Conservation (phyloP, 768 basidiomycete genomes). For the Rhodotorula graminis region DNA sequence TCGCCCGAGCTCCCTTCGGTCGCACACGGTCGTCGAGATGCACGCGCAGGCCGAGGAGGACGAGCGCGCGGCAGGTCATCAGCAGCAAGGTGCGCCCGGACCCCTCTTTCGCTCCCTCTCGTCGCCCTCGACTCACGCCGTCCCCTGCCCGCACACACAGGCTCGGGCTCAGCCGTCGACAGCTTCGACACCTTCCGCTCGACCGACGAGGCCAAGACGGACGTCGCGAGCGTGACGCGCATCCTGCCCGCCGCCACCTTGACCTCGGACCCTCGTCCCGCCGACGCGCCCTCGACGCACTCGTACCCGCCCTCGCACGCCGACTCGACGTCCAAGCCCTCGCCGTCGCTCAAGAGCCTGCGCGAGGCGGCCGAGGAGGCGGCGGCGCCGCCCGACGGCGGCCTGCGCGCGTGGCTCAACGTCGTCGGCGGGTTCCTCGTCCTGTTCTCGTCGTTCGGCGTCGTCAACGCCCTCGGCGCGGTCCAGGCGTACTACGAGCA, state of each 20-base stretch:
- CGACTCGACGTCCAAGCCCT: neutral
- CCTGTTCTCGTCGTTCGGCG: constrained; percentile 41
- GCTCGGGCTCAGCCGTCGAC: too few relatives aligned
- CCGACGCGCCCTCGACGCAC: neutral
- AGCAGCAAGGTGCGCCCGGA: too few relatives aligned
- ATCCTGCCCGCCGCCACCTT: too few relatives aligned
- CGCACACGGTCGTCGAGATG: neutral
- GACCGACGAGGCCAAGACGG: too few relatives aligned
- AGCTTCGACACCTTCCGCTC: too few relatives aligned
- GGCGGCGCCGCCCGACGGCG: constrained; percentile 21
- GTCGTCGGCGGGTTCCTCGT: constrained; percentile 29
- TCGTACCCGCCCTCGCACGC: neutral
- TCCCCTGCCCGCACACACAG: too few relatives aligned
- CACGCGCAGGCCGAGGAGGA: too few relatives aligned
- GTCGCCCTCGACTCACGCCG: too few relatives aligned
- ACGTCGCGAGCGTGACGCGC: too few relatives aligned
- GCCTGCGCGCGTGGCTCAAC: constrained; percentile 10
- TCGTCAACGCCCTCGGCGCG: constrained; percentile 48
- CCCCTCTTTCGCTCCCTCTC: too few relatives aligned
- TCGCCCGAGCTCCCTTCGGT: neutral
- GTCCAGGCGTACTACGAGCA: constrained; percentile 48
- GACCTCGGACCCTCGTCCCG: too few relatives aligned
- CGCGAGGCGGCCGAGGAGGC: neutral
- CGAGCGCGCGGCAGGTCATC: too few relatives aligned
- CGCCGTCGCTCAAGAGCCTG: neutral